Percentiles rank a stretch among this genome's conserved stretches.
Evolutionary conservation across 441 rosid species (phyloP).

Genomic region (Corymbia citriodora): DNA sequence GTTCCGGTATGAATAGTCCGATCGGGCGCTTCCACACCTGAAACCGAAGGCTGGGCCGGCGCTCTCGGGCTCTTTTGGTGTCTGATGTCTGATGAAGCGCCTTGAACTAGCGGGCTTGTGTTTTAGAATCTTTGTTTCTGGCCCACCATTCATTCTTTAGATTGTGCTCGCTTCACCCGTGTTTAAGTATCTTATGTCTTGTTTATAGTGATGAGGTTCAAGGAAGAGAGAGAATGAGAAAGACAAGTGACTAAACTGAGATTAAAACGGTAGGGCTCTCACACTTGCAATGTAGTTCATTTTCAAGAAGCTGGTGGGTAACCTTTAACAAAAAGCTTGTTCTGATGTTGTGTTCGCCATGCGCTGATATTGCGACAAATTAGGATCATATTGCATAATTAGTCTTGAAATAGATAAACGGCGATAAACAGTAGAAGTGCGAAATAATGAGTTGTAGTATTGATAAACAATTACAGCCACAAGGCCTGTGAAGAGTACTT

Average conservation of each 20-base stretch:
- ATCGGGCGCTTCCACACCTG: rapidly evolving
- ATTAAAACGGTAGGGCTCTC: background rate
- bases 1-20: background rate
- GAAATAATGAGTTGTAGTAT: background rate
- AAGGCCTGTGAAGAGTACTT: background rate
- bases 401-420: background rate
- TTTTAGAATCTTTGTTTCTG: background rate
- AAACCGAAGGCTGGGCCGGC: rapidly evolving
- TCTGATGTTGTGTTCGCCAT: background rate
- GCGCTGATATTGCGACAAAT: background rate
- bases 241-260: background rate
- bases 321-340: background rate
- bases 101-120: background rate
- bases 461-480: background rate
- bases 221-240: background rate
- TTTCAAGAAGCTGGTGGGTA: background rate
- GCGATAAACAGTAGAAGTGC: background rate
- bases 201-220: background rate
- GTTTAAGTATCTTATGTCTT: background rate
- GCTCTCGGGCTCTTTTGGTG: background rate
- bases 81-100: background rate
- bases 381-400: background rate
- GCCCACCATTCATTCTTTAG: background rate
- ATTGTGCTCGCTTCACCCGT: background rate
- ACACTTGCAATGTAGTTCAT: background rate